phyloP scores from a whole-genome alignment of 2,329 filamentous ascomycete species.

The Leptosphaerulina australis region DNA sequence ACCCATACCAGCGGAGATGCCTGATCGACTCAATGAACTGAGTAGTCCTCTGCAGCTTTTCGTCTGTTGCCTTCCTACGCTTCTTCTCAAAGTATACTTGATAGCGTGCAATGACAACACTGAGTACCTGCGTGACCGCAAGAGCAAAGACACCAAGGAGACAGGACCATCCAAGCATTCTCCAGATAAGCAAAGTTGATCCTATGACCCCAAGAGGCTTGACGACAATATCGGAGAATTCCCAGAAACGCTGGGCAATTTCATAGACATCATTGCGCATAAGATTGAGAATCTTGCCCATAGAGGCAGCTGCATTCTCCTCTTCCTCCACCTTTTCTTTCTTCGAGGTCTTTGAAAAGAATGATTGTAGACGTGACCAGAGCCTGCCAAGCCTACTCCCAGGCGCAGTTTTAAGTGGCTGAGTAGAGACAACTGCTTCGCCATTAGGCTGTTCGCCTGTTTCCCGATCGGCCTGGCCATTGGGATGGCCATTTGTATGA shows the following conservation, averaged over 20 bases:
- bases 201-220: slow-evolving; percentile 79
- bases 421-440: slow-evolving; percentile 6
- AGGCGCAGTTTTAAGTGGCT: slow-evolving; percentile 8
- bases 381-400: slow-evolving; percentile 17
- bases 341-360: slow-evolving; percentile 30
- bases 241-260: slow-evolving; percentile 85
- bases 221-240: slow-evolving; percentile 75
- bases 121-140: slow-evolving; percentile 70
- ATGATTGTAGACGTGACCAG: slow-evolving; percentile 16
- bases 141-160: slow-evolving; percentile 75
- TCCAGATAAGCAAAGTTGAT: slow-evolving; percentile 75
- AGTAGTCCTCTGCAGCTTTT: slow-evolving; percentile 77
- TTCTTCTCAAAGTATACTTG: slow-evolving; percentile 72
- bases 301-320: slow-evolving; percentile 69
- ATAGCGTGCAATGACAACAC: slow-evolving; percentile 68
- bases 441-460: slow-evolving; percentile 14
- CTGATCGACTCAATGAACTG: slow-evolving; percentile 88
- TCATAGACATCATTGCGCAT: slow-evolving; percentile 84
- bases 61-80: slow-evolving; percentile 76
- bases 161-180: slow-evolving; percentile 79
- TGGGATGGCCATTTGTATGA: slow-evolving; percentile 12
- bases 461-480: slow-evolving; percentile 24
- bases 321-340: slow-evolving; percentile 47
- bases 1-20: slow-evolving; percentile 80
- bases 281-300: slow-evolving; percentile 88